phyloP scores from a whole-genome alignment of 768 basidiomycete species.

The Collybia nuda region DNA sequence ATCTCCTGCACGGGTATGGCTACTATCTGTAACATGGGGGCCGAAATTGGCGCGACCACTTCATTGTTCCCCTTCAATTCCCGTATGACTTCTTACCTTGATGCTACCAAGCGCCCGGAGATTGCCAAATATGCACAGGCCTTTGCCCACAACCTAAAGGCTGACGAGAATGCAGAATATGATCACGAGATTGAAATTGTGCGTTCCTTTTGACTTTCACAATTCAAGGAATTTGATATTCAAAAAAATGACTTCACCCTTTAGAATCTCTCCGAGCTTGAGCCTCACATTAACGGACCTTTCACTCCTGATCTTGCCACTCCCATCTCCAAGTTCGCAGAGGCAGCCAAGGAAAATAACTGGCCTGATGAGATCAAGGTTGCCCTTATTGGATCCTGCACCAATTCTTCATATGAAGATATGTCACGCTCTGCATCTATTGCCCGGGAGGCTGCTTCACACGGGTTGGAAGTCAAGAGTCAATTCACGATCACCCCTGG shows the following conservation, averaged over 20 bases:
- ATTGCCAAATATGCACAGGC: conserved; percentile 87
- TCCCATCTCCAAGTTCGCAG: conserved; percentile 93
- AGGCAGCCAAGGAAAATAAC: conserved; percentile 88
- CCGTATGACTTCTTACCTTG: conserved; percentile 91
- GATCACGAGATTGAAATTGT: conserved; percentile 93
- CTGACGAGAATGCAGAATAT: conserved; percentile 89
- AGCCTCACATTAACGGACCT: conserved; percentile 99
- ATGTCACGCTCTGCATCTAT: conserved; percentile 98
- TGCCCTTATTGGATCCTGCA: conserved; percentile 98
- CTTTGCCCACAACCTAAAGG: conserved; percentile 88
- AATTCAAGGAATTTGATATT: too few species aligned
- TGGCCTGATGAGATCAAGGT: conserved; percentile 99
- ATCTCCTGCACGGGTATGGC: conserved; percentile 99
- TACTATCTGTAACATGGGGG: conserved; percentile 99
- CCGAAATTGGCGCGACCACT: conserved; percentile 98
- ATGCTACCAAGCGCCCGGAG: conserved; percentile 88
- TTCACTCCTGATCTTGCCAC: conserved; percentile 99
- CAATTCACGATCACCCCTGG: conserved; percentile 98
- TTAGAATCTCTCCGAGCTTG: conserved; percentile 93
- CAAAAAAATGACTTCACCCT: conserved; percentile 5
- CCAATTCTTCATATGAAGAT: conserved; percentile 99
- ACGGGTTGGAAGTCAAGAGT: conserved; percentile 88
- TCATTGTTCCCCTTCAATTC: conserved; percentile 98
- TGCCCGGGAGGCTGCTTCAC: conserved; percentile 81
- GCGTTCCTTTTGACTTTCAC: conserved; percentile 24